These are phyloP conservation scores for Diaporthe sp. DNA, from an alignment of 2,329 filamentous ascomycete species.

Conservation along the genomic window DNA sequence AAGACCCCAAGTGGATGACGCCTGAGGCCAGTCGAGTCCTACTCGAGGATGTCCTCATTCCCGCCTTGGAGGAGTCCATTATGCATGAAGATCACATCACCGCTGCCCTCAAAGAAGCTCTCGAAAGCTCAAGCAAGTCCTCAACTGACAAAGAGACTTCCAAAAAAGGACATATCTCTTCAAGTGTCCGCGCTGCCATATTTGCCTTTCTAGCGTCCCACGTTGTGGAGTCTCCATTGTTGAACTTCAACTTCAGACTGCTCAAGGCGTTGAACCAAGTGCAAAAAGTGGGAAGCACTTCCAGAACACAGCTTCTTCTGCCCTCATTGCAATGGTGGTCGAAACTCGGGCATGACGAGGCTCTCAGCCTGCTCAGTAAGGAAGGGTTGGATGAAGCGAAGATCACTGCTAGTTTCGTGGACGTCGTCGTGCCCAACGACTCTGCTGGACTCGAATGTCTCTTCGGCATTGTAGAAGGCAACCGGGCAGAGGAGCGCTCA, in stretches of 20 bases:
- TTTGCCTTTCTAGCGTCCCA: conserved; percentile 83
- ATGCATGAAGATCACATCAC: conserved; percentile 82
- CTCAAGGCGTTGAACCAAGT: conserved; percentile 80
- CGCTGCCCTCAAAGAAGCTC: conserved; percentile 70
- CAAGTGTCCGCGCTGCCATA: conserved; percentile 74
- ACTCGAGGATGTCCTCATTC: conserved; percentile 76
- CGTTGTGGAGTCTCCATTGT: conserved; percentile 75
- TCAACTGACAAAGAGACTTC: conserved; percentile 44
- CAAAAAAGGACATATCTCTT: conserved; percentile 68
- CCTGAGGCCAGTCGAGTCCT: conserved; percentile 71
- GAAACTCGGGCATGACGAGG: conserved; percentile 64
- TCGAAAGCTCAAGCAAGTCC: conserved; percentile 66
- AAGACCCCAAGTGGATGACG: conserved; percentile 70
- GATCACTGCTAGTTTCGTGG: conserved; percentile 59
- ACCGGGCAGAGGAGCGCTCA: conserved; percentile 58
- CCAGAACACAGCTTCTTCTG: conserved; percentile 82
- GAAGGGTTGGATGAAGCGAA: conserved; percentile 51
- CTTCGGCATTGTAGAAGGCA: conserved; percentile 62
- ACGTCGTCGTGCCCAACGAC: conserved; percentile 69
- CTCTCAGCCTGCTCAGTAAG: conserved; percentile 61
- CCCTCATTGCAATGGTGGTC: conserved; percentile 81
- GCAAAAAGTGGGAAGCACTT: conserved; percentile 77
- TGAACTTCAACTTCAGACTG: conserved; percentile 78
- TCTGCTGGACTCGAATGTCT: conserved; percentile 65
- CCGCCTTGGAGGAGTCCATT: conserved; percentile 86